phyloP scores from a whole-genome alignment of 345 rosid genomes.

The Pistacia integerrima region DNA sequence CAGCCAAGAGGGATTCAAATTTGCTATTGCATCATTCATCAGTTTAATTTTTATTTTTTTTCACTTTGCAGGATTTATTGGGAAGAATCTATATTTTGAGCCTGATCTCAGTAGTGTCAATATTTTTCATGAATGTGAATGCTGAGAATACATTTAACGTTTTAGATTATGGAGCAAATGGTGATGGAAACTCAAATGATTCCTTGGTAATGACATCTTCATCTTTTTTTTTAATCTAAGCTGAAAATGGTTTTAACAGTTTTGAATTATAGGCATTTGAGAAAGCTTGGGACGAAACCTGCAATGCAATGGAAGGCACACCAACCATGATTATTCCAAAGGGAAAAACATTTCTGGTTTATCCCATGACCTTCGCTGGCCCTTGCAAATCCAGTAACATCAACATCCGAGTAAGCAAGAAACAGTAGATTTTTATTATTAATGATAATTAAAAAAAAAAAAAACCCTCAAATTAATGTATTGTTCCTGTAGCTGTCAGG shows the following conservation, averaged over 20 bases:
- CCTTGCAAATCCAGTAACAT: constrained; percentile 30
- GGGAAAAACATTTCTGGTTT: constrained; percentile 23
- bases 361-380: constrained; percentile 19
- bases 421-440: not conserved
- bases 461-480: too few relatives aligned
- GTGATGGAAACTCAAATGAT: constrained; percentile 13
- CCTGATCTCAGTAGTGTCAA: not conserved
- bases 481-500: constrained; percentile 13
- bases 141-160: constrained; percentile 15
- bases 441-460: too few relatives aligned
- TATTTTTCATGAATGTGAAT: not conserved
- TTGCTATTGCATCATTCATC: too few relatives aligned
- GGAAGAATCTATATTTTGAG: not conserved
- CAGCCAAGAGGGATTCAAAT: too few relatives aligned
- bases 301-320: not conserved
- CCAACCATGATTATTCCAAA: constrained; percentile 24
- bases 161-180: constrained; percentile 16
- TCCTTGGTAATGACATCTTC: constrained; percentile 7
- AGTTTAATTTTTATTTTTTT: too few relatives aligned
- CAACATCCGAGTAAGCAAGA: constrained; percentile 14
- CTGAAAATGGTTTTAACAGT: not conserved
- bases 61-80: not conserved
- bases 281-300: constrained; percentile 30
- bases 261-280: constrained; percentile 14
- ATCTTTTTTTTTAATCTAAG: not conserved